These are phyloP conservation scores for Medicago lupulina DNA, from an alignment of 306 rosid species.

Conservation along the genomic window DNA sequence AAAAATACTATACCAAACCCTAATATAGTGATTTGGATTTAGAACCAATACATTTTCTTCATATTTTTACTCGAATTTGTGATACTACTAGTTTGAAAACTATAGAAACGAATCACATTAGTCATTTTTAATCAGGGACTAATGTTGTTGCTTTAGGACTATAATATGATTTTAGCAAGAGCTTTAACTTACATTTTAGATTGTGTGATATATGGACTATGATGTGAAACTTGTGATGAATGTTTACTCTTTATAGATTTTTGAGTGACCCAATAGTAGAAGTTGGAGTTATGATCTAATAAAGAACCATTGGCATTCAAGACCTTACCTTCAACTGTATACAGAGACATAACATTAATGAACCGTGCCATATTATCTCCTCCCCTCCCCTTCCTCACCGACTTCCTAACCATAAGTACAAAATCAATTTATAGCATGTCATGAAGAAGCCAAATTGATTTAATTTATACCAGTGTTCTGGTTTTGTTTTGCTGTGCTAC, in stretches of 20 bases:
- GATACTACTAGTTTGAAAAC: too few species aligned
- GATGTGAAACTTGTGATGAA: slow-evolving; percentile 6
- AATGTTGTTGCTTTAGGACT: neutral
- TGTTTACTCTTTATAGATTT: slow-evolving; percentile 39
- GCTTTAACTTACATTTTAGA: neutral
- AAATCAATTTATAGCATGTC: slow-evolving; percentile 42
- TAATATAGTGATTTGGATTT: too few species aligned
- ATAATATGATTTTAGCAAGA: neutral
- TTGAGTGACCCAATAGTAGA: slow-evolving; percentile 64
- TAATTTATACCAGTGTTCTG: slow-evolving; percentile 10
- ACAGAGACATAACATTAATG: slow-evolving; percentile 67
- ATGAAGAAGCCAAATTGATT: slow-evolving; percentile 13
- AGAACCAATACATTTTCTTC: too few species aligned
- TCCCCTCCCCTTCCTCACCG: slow-evolving; percentile 56
- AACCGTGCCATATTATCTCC: slow-evolving; percentile 44
- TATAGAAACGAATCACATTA: neutral
- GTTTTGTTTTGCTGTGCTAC: slow-evolving; percentile 19
- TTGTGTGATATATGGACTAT: neutral
- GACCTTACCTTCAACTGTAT: slow-evolving; percentile 75
- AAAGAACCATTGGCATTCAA: slow-evolving; percentile 60
- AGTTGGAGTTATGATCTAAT: slow-evolving; percentile 76
- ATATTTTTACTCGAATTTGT: too few species aligned
- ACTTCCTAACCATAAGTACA: slow-evolving; percentile 59
- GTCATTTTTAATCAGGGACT: neutral
- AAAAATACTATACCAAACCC: too few species aligned